Base-by-base conservation (phyloP, 2,329 filamentous ascomycete genomes). In the Claviceps fusiformis region DNA sequence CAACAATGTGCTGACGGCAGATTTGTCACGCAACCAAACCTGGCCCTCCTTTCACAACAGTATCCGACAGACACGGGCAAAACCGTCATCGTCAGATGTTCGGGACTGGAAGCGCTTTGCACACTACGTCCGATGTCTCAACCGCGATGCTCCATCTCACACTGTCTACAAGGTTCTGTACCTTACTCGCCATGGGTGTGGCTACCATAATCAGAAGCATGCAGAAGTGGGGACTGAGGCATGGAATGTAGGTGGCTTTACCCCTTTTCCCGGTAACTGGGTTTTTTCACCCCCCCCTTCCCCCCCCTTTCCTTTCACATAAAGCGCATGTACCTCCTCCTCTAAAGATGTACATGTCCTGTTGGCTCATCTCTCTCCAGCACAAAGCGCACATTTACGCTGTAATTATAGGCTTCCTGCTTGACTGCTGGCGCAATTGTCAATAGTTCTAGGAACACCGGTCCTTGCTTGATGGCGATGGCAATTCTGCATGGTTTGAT, bases 171-270 rank as follows among this genome's bases (percentile, higher is more conserved):
- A 79, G 55, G 70, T 83, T 13, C 57, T 82, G 11, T 73, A 69
- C 57, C 67, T 82, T 56, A 80, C 76, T 27, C 73, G 81, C 15
- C 81, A 83, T 61, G 80, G 81, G 15, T 70, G 80, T 60, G 80
- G 80, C 29, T 69, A 63, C 53, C 71, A 75, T 51, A 74, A 75
- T 56, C 67, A 68, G 53, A 78, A 77, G 54, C 75, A 81, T 59
- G 68, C 71, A n/a, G 76, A 74, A 59, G 81, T 81, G 56, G 80
- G 79, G 45, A 79, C 74, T 0, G 70, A 72, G 3, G 75, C 71
- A 11, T 83, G 80, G 80, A 76, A 83, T 63, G 71, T 72, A 59
- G 57, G 68, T 62, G 6, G 24, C 4, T 11, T 8, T 41, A 35
- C 15, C 6, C 27, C 39, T 48, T 10, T 5, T 52, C 29, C 35